Base-by-base conservation (phyloP, 2,329 filamentous ascomycete species). In the Pseudogymnoascus verrucosus region DNA sequence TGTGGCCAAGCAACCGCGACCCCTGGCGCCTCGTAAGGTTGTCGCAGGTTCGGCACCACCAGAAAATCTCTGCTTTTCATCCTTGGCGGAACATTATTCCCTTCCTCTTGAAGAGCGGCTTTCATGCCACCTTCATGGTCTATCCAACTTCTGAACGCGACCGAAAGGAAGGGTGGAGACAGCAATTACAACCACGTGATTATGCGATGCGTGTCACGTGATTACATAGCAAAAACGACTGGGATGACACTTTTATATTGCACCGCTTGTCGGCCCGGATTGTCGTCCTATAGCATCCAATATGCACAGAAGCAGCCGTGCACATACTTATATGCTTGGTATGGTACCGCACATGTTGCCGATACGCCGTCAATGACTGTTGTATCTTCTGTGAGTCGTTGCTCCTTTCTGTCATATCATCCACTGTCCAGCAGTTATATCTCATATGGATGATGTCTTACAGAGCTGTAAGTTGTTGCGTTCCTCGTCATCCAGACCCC, bases 11-110 rank as follows among this genome's bases (percentile, higher is more conserved):
- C 51, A 28, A 28, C 28, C 51, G 26, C 8, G 10, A 57, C 51
- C 51, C 51, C 51, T 57, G 51, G 10, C 51, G 51, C 51, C 51
- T 34, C 28, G 10, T 34, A 34, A 31, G 6, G n/a, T 14, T 57
- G 51, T 57, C 51, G 51, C 51, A 57, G 51, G 51, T 57, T 57
- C 28, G 51, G 51, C 26, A 28, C 51, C 51, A 57, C 28, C 26
- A 57, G 10, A 19, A 54, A 57, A 57, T 34, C 4, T 34, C 26
- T 57, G 51, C 10, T 12, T 7, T 19, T 34, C 1, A 19, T 34
- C n/a, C 51, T 57, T 57, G 51, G n/a, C 28, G n/a, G 28, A 57
- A 8, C 26, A 34, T 4, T 2, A 57, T 19, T 5, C 26, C 10
- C 2, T 34, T 34, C 19, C n/a, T 34, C 28, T 31, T 57, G n/a